Base-by-base conservation (phyloP, 108 stramenopile species). In the Cyclotella cryptica region DNA sequence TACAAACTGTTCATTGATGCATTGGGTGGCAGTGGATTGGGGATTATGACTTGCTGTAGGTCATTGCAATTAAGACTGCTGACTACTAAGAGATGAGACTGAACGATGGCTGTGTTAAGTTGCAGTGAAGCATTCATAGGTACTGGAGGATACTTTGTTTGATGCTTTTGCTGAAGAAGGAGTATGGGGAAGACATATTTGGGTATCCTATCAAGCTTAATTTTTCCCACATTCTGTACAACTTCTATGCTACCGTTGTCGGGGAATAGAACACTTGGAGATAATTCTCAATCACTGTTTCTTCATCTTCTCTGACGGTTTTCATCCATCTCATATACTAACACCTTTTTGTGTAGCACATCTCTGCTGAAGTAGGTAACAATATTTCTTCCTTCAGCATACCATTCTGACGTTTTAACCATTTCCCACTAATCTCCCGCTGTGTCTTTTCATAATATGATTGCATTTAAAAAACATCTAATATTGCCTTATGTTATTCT, bases 311-410 rank as follows among this genome's bases (percentile, higher is more conserved):
- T 24, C 12, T 8, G 3, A 19, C 5, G 22, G 24, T 22, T 21
- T 22, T 21, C 12, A 57, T 57, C 21, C 19, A 5, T 21, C 12
- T 57, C 12, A 21, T 22, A n/a, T 3, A 21, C 3, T 3, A 8
- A 12, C 12, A 24, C 24, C 55, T 24, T 57, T 1, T 26, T 22
- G 3, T 7, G 1, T 19, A 57, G 19, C 55, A 57, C 55, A 57
- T 57, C 55, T 24, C 21, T 57, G 55, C 21, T 57, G 55, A 21
- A 7, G 22, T 57, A 24, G 12, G 30, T 1, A 62, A 62, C 41
- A 35, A 30, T 30, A 62, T 62, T 62, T 39, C 52, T 69, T 18
- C 35, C 68, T 18, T 69, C 29, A 69, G 17, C 29, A 26, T 24
- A 69, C 17, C 14, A 46, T 28, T 39, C 30, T 10, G 52, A 18